A percentile compares a stretch with the other conserved stretches of the same genome.
Conservation (phyloP, 495 filamentous ascomycete species). For the Tuber magnatum region DNA sequence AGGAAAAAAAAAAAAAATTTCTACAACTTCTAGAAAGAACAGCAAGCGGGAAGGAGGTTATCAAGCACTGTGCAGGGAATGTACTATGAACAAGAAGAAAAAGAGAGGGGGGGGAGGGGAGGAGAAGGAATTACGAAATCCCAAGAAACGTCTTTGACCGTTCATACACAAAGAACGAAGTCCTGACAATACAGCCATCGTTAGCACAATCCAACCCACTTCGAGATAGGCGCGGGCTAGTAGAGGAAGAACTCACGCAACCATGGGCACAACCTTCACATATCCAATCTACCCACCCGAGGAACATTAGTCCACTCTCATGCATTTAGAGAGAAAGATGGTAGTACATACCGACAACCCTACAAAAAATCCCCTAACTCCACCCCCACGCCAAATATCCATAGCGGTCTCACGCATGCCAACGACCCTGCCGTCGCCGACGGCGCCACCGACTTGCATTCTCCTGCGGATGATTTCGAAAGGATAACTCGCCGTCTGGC, state of each 20-base stretch:
- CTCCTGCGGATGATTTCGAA: conserved; percentile 83
- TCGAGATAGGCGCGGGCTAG: conserved; percentile 7
- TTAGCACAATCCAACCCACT: not conserved
- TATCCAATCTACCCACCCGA: conserved; percentile 66
- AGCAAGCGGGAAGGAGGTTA: not conserved
- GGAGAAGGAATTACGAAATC: conserved; percentile 48
- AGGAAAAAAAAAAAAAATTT: not conserved
- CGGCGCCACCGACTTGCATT: conserved; percentile 93
- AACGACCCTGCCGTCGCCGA: conserved; percentile 76
- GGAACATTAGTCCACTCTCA: not conserved
- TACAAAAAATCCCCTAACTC: conserved; percentile 79
- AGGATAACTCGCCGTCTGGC: conserved; percentile 87
- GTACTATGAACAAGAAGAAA: no score
- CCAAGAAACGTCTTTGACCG: conserved; percentile 65
- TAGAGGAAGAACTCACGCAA: conserved; percentile 60
- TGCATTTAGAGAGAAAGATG: not conserved
- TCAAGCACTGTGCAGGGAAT: no score
- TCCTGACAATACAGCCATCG: conserved; percentile 14
- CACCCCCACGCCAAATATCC: conserved; percentile 66
- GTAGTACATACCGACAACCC: conserved; percentile 53
- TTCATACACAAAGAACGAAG: conserved; percentile 66
- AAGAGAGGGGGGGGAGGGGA: not conserved
- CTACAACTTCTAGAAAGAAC: not conserved
- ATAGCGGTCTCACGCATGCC: conserved; percentile 69
- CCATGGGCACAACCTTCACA: conserved; percentile 87